phyloP scores from a whole-genome alignment of 352 stramenopile genomes.

The Blastocystis sp. region DNA sequence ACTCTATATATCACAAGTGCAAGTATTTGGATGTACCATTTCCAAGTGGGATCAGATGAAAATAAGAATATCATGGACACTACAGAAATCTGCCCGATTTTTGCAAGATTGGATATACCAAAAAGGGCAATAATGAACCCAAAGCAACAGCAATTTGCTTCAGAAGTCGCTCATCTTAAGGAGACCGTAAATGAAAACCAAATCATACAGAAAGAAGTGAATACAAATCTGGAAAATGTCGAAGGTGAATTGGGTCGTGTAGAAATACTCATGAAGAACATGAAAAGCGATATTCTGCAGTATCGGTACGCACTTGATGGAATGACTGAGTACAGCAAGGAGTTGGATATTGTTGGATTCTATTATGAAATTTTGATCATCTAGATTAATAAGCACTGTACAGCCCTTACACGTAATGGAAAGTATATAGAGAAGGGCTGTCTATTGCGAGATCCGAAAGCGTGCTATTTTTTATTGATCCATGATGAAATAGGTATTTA shows the following conservation, averaged over 20 bases:
- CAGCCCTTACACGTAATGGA: neutral
- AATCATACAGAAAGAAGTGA: conserved; percentile 27
- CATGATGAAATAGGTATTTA: conserved; percentile 1
- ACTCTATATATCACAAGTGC: neutral
- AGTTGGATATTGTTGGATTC: conserved; percentile 13
- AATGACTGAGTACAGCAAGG: conserved; percentile 44
- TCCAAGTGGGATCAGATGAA: neutral
- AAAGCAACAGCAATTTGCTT: conserved; percentile 1
- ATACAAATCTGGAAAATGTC: conserved; percentile 8
- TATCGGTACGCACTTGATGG: conserved; percentile 31
- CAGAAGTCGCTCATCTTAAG: conserved; percentile 33
- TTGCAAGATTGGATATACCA: neutral
- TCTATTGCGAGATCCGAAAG: neutral
- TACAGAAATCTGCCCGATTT: neutral
- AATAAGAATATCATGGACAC: neutral
- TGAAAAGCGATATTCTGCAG: conserved; percentile 55
- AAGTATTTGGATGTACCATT: neutral
- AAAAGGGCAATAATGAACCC: conserved; percentile 1
- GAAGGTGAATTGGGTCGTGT: conserved; percentile 35
- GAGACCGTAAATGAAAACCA: conserved; percentile 31
- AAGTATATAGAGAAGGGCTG: neutral
- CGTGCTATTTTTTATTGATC: neutral
- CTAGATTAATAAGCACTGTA: conserved; percentile 35
- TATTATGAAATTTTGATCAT: neutral
- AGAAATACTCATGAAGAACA: conserved; percentile 54